Evolutionary conservation across 164 flowering plant genomes (phyloP).

Genomic region (Macadamia tetraphylla): DNA sequence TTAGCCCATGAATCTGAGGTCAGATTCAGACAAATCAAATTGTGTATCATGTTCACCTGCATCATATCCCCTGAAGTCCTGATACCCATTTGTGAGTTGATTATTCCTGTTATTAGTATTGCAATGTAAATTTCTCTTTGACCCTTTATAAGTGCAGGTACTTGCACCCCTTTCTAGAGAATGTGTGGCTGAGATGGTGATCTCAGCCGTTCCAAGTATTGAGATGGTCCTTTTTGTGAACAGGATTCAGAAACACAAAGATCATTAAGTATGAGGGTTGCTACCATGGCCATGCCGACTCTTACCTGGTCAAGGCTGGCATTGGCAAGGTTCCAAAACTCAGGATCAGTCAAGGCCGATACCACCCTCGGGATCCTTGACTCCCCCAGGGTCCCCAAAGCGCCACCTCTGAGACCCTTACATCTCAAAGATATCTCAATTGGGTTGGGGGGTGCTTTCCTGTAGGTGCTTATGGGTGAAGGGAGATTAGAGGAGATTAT

Average conservation of each 20-base stretch:
- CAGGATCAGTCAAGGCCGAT: too few relatives aligned
- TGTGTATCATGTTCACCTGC: too few relatives aligned
- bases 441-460: too few relatives aligned
- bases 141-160: conserved; percentile 38
- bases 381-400: conserved; percentile 91
- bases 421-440: conserved; percentile 68
- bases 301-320: conserved; percentile 92
- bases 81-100: too few relatives aligned
- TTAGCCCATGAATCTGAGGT: too few relatives aligned
- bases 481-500: too few relatives aligned
- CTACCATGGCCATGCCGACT: conserved; percentile 97
- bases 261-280: conserved; percentile 93
- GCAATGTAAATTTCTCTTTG: too few relatives aligned
- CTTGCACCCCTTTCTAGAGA: conserved; percentile 85
- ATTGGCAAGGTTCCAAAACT: too few relatives aligned
- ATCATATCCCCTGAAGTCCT: too few relatives aligned
- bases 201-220: conserved; percentile 86
- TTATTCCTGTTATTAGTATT: too few relatives aligned
- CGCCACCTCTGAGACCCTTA: conserved; percentile 75
- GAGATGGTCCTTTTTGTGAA: conserved; percentile 97
- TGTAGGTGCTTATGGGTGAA: too few relatives aligned
- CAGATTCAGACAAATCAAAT: too few relatives aligned
- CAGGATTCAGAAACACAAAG: conserved; percentile 97
- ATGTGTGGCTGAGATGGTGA: conserved; percentile 85
- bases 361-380: conserved; percentile 97